These are phyloP conservation scores for Solanum sejunctum DNA, from an alignment of 257 asterid species.

Conservation along the genomic window DNA sequence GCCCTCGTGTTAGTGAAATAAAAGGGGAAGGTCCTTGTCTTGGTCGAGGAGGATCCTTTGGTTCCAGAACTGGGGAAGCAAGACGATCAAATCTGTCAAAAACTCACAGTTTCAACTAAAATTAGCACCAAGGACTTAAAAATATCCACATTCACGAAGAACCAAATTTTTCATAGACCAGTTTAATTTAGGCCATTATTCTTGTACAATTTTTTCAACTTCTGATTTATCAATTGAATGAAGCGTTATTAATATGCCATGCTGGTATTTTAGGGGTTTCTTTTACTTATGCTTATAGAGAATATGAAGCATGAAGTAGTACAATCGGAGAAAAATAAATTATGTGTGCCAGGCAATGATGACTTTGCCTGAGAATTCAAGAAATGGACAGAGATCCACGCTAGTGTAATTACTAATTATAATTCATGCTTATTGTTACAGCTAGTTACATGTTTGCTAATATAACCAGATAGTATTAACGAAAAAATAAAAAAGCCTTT, in stretches of 20 bases:
- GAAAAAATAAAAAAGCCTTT: too few species aligned
- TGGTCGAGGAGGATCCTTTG: conserved; percentile 5
- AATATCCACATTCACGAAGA: background rate
- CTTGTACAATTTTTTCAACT: background rate
- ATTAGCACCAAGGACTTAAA: background rate
- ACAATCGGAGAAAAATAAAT: background rate
- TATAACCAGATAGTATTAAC: too few species aligned
- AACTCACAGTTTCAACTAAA: conserved; percentile 2
- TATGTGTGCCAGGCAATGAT: background rate
- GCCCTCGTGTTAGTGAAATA: conserved; percentile 4
- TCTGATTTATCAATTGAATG: background rate
- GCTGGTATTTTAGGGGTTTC: background rate
- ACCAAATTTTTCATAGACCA: background rate
- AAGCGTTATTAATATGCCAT: background rate
- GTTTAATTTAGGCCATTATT: background rate
- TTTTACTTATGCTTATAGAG: background rate
- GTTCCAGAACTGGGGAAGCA: conserved; percentile 6
- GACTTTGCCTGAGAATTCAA: background rate
- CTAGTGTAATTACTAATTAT: background rate
- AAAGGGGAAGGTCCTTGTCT: background rate
- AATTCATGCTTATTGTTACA: too few species aligned
- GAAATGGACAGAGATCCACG: background rate
- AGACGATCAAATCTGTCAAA: conserved; percentile 8
- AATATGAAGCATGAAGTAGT: background rate
- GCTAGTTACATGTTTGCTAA: too few species aligned